Evolutionary conservation across 2,329 filamentous ascomycete genomes (phyloP), one percentile per base, ranked within the genome.

Genomic region (Trichoderma guizhouense): DNA sequence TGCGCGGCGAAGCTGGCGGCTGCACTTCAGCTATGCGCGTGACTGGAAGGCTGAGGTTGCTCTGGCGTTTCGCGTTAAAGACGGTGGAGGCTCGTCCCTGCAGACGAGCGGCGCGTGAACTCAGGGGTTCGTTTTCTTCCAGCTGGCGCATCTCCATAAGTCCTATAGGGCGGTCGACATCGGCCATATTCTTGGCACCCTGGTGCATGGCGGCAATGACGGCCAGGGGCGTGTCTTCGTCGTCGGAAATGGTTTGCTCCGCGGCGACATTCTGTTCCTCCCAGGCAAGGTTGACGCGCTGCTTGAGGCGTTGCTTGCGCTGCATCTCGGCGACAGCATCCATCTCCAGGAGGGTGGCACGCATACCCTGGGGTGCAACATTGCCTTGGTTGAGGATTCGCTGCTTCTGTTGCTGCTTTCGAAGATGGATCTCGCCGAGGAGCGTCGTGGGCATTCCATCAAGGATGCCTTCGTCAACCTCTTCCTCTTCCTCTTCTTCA

Each of bases 51-150:
- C 74, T 21, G 74, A 87, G 81, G 74, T 83, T 81, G 76, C 83
- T 87, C 57, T 82, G 82, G 62, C 82, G 84, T 65, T 83, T 83
- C 66, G 79, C 80, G 70, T 80, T 6, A 78, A 79, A 7, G 83
- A 79, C 0, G 82, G 81, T 57, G 83, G 81, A 21, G 87, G 85
- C 83, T 18, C 87, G 85, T 47, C 93, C 93, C 57, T 91, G 87
- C 7, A 98, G 85, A 71, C 95, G 88, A 53, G 91, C 92, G 62
- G 93, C 90, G 3, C 95, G 91, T 51, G 87, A 87, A 76, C 92
- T 94, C 24, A 98, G 84, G 0, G 96, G 95, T 79, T 98, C 96
- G 70, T 94, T 96, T 77, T 99, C 96, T 79, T 99, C 96, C 75
- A 96, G 83, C 72, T 97, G 92, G 61, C 93, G 90, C 76, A 89